Evolutionary conservation across 2,329 filamentous ascomycete genomes (phyloP).

Genomic region (Didymella lethalis): DNA sequence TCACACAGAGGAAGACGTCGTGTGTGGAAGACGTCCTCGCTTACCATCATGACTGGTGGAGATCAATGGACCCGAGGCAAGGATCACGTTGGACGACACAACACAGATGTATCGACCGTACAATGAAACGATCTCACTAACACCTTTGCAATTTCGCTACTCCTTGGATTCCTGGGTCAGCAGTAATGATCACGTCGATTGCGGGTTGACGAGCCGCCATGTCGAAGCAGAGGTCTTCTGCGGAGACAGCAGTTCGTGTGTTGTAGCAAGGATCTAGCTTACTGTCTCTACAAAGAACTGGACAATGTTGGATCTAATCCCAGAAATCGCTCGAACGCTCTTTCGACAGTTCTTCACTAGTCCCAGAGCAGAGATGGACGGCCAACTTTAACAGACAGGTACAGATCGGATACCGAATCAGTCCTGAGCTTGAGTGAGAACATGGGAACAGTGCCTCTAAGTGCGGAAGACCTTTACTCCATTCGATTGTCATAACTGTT

Average conservation of each 20-base stretch:
- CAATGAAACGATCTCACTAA: not conserved
- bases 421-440: not conserved
- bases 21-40: not conserved
- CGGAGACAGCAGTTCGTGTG: not conserved
- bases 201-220: not conserved
- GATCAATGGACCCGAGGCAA: not conserved
- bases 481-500: not conserved
- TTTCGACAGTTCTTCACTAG: not conserved
- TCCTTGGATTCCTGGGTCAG: not conserved
- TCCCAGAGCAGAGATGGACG: too few relatives aligned
- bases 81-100: not conserved
- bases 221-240: not conserved
- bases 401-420: not conserved
- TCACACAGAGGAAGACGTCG: not conserved
- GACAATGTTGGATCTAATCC: not conserved
- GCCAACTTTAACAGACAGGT: not conserved
- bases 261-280: not conserved
- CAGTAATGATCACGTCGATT: not conserved
- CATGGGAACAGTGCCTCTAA: not conserved
- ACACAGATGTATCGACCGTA: not conserved
- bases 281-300: not conserved
- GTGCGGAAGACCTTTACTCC: not conserved
- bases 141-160: not conserved
- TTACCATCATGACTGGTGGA: not conserved
- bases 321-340: not conserved